Base-by-base conservation (phyloP, 2,329 filamentous ascomycete species). In the Xylariaceae sp. region DNA sequence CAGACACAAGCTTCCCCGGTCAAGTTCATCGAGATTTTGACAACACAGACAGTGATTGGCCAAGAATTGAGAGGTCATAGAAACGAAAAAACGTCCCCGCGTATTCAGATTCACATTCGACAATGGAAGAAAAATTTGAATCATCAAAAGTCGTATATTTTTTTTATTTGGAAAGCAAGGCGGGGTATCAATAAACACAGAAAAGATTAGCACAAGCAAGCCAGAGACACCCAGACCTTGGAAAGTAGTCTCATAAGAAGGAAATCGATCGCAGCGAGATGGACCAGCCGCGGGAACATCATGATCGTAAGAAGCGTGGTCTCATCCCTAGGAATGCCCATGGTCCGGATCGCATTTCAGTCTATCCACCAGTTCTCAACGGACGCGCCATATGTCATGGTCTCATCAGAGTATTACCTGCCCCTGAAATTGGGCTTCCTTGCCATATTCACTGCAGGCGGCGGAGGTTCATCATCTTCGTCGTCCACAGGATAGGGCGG, bases 371-470 rank as follows among this genome's bases (percentile, higher is more conserved):
- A 52, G 11, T 18, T 44, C 37, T 58, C 55, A 13, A 54, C 48
- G 11, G 3, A 7, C 4, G 11, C 11, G 23, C 5, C 23, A 15
- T 34, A 34, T 51, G 34, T 2, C 13, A 23, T 30, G 23, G 35
- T 17, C 15, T 1, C 47, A n/a, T 30, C 9, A 17, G 39, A 5
- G 13, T 11, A 44, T 64, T n/a, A 82, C 62, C 81, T 76, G 49
- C 79, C 76, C 58, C 78, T 80, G 67, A 87, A 90, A 53, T 89
- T 87, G 0, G 93, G 93, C 73, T 97, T 97, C 66, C 87, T 85
- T 50, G 88, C 86, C 82, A 91, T 89, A 69, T 96, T 95, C 6
- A 95, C 91, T 5, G 83, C 79, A 2, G 93, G 93, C 15, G 93
- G 92, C 34, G 88, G 87, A 30, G 23, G 23, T 30, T 30, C 23